A percentile compares a stretch with the other conserved stretches of the same genome.
These are phyloP conservation scores for Acer yangbiense DNA, from an alignment of 345 rosid species.

Conservation along the genomic window DNA sequence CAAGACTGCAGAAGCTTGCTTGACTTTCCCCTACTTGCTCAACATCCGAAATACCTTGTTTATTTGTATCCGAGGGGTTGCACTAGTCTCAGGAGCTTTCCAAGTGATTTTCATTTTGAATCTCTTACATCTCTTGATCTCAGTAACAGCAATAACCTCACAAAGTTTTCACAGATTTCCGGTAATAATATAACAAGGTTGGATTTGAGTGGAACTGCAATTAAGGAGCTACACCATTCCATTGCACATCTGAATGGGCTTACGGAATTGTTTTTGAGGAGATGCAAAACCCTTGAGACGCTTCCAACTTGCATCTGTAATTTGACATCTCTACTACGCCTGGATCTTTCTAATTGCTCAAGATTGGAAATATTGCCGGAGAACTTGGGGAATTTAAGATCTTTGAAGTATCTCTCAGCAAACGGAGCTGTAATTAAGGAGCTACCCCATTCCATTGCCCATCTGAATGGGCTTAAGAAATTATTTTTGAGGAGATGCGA, in stretches of 20 bases:
- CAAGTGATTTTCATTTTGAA: background rate
- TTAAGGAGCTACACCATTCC: background rate
- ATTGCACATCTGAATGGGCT: background rate
- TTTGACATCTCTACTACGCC: too few species aligned
- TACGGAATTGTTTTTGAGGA: background rate
- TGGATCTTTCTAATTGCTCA: too few species aligned
- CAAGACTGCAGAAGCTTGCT: background rate
- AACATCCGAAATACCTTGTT: background rate
- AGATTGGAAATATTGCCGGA: too few species aligned
- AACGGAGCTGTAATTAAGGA: too few species aligned
- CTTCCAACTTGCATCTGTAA: too few species aligned
- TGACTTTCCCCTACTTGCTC: background rate
- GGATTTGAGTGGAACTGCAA: background rate
- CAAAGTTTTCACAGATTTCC: background rate
- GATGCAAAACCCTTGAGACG: too few species aligned
- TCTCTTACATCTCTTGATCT: background rate
- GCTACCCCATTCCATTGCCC: too few species aligned
- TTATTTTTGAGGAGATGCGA: too few species aligned
- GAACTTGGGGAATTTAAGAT: too few species aligned
- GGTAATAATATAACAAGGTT: too few species aligned
- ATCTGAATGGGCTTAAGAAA: too few species aligned
- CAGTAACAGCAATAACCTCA: background rate
- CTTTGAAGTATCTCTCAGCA: too few species aligned
- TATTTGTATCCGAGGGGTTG: background rate
- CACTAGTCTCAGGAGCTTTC: background rate